phyloP scores from a whole-genome alignment of 768 basidiomycete species.

The Cystofilobasidium bisporidii region DNA sequence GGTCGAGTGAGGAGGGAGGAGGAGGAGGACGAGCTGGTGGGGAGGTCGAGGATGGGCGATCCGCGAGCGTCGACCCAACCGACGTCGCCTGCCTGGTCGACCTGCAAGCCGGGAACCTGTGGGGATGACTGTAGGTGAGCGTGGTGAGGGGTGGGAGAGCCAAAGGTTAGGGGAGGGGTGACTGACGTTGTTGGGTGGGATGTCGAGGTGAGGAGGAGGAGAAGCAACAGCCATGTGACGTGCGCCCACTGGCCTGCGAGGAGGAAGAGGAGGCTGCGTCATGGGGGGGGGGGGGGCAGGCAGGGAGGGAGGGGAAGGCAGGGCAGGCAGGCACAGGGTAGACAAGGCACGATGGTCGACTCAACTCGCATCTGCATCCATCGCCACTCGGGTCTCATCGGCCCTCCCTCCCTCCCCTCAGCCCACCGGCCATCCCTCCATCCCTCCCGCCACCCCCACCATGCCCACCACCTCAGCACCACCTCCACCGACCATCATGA shows the following conservation, averaged over 20 bases:
- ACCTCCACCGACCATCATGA: conserved; percentile 16
- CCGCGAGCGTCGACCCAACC: conserved; percentile 34
- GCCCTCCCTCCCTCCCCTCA: no score
- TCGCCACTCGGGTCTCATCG: no score
- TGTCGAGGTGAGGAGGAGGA: background rate
- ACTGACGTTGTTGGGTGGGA: background rate
- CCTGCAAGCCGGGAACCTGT: conserved; percentile 35
- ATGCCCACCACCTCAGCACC: background rate
- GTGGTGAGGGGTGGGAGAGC: background rate
- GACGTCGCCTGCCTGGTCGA: conserved; percentile 35
- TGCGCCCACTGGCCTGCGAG: no score
- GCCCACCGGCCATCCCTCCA: background rate
- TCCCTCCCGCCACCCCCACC: background rate
- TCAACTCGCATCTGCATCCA: no score
- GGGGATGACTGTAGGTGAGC: background rate
- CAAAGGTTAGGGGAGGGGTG: background rate
- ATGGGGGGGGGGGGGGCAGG: background rate
- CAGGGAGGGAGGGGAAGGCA: no score
- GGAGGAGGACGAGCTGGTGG: background rate
- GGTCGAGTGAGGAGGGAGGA: background rate
- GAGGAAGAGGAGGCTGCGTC: background rate
- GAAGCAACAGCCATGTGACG: no score
- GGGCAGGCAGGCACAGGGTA: no score
- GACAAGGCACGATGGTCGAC: no score
- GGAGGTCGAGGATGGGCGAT: background rate